Conservation (phyloP, 768 basidiomycete species). For the Suillus subaureus region DNA sequence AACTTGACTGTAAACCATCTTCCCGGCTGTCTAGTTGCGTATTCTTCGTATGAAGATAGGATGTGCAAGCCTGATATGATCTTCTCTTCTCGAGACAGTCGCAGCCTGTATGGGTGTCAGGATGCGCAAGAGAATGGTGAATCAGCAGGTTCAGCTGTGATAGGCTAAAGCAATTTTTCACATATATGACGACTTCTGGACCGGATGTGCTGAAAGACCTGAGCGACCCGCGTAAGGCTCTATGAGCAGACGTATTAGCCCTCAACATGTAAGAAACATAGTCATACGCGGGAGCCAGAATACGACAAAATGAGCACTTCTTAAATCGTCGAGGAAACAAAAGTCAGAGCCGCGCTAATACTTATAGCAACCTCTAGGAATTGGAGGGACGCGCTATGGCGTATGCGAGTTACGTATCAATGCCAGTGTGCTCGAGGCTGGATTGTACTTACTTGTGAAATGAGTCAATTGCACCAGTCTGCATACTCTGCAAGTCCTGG, state of each 20-base stretch:
- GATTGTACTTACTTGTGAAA: no score
- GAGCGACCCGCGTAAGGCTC: constrained; percentile 96
- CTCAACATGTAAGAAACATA: constrained; percentile 43
- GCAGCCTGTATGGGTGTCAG: constrained; percentile 59
- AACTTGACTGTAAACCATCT: constrained; percentile 57
- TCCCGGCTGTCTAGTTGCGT: constrained; percentile 28
- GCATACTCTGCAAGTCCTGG: neutral
- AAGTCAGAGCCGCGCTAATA: constrained; percentile 95
- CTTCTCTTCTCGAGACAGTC: constrained; percentile 90
- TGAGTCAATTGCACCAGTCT: neutral
- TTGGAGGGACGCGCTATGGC: constrained; percentile 55
- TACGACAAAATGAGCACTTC: constrained; percentile 42
- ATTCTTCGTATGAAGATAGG: constrained; percentile 97
- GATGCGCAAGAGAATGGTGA: constrained; percentile 49
- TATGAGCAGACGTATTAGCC: constrained; percentile 93
- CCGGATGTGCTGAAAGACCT: constrained; percentile 72
- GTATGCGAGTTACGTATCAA: no score
- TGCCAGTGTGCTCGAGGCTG: no score
- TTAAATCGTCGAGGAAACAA: constrained; percentile 92
- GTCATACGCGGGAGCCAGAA: neutral
- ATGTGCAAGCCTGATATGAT: constrained; percentile 92
- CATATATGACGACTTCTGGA: constrained; percentile 23
- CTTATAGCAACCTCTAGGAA: constrained; percentile 38
- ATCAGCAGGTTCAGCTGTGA: constrained; percentile 63
- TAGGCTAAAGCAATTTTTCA: constrained; percentile 96